Percentiles rank a stretch among this genome's conserved stretches.
phyloP scores from a whole-genome alignment of 2,329 filamentous ascomycete genomes.

The Penicillium rolfsii region DNA sequence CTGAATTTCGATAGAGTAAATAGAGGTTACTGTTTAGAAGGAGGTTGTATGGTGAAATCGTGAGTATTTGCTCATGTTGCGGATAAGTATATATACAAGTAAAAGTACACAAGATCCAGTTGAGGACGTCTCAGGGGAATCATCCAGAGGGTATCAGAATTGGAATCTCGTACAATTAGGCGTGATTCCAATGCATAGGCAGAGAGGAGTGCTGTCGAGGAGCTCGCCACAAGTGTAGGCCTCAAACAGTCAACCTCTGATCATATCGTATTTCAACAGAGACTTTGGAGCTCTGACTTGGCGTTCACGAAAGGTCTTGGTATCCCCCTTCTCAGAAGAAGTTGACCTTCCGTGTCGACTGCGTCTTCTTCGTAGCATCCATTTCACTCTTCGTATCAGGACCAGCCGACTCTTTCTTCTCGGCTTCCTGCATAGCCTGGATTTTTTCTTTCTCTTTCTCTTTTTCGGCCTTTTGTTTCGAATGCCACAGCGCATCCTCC shows the following conservation, averaged over 20 bases:
- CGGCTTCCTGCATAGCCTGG: slow-evolving; percentile 9
- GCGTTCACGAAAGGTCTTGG: not conserved
- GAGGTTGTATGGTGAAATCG: not conserved
- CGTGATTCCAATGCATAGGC: not conserved
- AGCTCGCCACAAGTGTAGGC: not conserved
- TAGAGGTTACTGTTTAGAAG: not conserved
- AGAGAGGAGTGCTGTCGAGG: not conserved
- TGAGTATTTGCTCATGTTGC: not conserved
- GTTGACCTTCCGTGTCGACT: slow-evolving; percentile 32
- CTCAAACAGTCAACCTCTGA: too few species aligned
- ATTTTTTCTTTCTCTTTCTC: slow-evolving; percentile 23
- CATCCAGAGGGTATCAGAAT: not conserved
- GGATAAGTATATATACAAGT: slow-evolving; percentile 7
- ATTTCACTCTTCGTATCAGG: slow-evolving; percentile 16
- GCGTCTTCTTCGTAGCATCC: slow-evolving; percentile 20
- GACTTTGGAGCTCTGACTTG: too few species aligned
- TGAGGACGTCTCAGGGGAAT: not conserved
- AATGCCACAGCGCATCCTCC: slow-evolving; percentile 45
- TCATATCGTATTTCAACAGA: not conserved
- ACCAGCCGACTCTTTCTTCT: slow-evolving; percentile 24
- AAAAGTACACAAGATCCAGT: slow-evolving; percentile 2
- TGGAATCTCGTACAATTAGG: not conserved
- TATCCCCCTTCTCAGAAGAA: slow-evolving; percentile 33
- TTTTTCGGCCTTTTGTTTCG: slow-evolving; percentile 26
- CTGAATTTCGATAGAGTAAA: not conserved